Evolutionary conservation across 306 rosid species (phyloP), one percentile per base, ranked within the genome.

Genomic region (Boehmeria nivea): DNA sequence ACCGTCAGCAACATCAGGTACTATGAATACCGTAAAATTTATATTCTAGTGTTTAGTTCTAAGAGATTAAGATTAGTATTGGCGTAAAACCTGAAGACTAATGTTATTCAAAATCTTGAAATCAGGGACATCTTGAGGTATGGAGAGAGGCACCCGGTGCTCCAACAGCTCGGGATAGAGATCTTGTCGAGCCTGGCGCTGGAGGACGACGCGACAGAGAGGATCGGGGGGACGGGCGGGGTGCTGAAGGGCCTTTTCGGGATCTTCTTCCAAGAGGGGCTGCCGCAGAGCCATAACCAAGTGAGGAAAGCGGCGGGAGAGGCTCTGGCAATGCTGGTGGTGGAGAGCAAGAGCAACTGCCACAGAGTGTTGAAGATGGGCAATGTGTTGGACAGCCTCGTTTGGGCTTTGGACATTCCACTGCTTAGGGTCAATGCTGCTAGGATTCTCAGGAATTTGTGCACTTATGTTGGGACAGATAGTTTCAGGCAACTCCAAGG

Each of bases 191-290:
- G 72, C 66, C 57, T 93, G 33, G 90, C 95, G 0, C 57, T 85
- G 77, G 99, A 93, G 59, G 88, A 77, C 44, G 95, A 87, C 20
- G 95, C 89, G 22, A 69, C 86, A 0, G 94, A 87, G 65, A 81
- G 89, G 60, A 83, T 93, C 17, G 99, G 99, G 0, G 77, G 84
- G 15, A 93, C 99, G 11, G 99, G 99, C 31, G 89, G 99, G 15
- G 69, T 87, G 31, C 74, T 93, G 5, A 87, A 81, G 54, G 96
- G 68, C 70, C 50, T 93, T 78, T 77, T 83, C 67, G 81, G 66
- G 43, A 79, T 93, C 60, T 78, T 85, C 77, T 79, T 87, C 58
- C 70, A 72, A 10, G 60, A 76, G 43, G 63, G 17, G 49, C 49
- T 60, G 45, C 60, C 69, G 2, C 79, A 75, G 73, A 63, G 14